phyloP scores from a whole-genome alignment of 768 basidiomycete genomes.

The Leucosporidium yakuticum region DNA sequence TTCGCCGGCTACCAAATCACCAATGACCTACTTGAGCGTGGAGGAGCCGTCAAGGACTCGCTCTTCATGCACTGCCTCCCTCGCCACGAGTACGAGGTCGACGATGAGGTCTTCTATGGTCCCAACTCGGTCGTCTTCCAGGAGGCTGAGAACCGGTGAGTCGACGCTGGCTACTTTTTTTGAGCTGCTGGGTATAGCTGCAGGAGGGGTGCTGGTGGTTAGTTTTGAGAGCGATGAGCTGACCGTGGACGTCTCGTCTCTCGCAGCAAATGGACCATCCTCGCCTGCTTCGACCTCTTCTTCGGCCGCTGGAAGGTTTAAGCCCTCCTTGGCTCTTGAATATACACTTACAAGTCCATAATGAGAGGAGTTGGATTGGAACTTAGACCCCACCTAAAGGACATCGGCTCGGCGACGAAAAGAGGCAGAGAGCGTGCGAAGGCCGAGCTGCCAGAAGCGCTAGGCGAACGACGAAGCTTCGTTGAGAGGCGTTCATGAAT shows the following conservation, averaged over 20 bases:
- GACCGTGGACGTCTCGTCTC: neutral
- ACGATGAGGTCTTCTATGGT: conserved; percentile 96
- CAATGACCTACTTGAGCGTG: conserved; percentile 63
- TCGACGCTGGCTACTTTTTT: conserved; percentile 40
- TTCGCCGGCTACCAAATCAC: conserved; percentile 94
- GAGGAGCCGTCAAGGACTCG: conserved; percentile 38
- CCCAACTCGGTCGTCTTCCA: conserved; percentile 84
- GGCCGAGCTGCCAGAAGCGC: too few relatives aligned
- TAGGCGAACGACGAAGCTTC: too few relatives aligned
- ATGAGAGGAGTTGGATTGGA: too few relatives aligned
- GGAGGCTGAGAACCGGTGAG: conserved; percentile 73
- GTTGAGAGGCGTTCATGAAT: too few relatives aligned
- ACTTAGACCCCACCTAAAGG: too few relatives aligned
- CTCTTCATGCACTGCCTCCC: conserved; percentile 93
- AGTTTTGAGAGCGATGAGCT: neutral
- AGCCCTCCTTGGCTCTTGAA: too few relatives aligned
- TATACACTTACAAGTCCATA: too few relatives aligned
- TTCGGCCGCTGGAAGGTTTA: conserved; percentile 29
- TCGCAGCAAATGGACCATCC: conserved; percentile 75
- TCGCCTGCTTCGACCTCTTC: conserved; percentile 68
- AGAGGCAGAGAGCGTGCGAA: too few relatives aligned
- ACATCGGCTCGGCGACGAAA: too few relatives aligned
- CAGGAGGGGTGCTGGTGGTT: too few relatives aligned
- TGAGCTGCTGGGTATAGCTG: too few relatives aligned
- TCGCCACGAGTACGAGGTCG: conserved; percentile 84